These are phyloP conservation scores for Dalbergia oliveri DNA, from an alignment of 306 rosid species.

Conservation along the genomic window DNA sequence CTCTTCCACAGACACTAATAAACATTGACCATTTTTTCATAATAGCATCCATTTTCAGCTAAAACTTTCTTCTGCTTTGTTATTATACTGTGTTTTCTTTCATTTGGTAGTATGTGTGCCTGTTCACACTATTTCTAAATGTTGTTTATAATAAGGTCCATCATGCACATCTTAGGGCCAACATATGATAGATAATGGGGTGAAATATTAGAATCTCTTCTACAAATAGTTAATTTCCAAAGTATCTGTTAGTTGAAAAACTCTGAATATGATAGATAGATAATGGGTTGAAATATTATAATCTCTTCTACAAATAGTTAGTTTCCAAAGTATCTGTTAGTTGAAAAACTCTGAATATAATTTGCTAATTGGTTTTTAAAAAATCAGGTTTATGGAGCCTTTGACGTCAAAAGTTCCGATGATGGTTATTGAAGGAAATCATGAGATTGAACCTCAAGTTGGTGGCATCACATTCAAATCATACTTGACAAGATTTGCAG, in stretches of 20 bases:
- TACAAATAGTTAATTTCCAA: constrained; percentile 27
- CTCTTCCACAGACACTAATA: background rate
- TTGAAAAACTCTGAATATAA: constrained; percentile 18
- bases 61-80: constrained; percentile 2
- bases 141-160: too few species aligned
- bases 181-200: background rate
- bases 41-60: background rate
- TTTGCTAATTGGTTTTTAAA: constrained; percentile 17
- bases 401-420: constrained; percentile 76
- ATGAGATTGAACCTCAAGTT: constrained; percentile 96
- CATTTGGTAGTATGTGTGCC: constrained; percentile 2
- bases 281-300: too few species aligned
- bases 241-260: background rate
- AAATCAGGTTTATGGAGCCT: constrained; percentile 85
- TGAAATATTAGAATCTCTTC: constrained; percentile 24
- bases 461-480: constrained; percentile 75
- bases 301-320: too few species aligned
- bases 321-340: too few species aligned
- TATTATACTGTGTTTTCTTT: constrained; percentile 2
- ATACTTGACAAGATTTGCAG: constrained; percentile 79
- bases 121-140: background rate
- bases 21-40: background rate
- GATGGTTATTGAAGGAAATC: constrained; percentile 97
- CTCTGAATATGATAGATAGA: constrained; percentile 11
- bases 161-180: too few species aligned